Evolutionary conservation across 805 yeast genomes (phyloP).

Genomic region (Millerago galiae): DNA sequence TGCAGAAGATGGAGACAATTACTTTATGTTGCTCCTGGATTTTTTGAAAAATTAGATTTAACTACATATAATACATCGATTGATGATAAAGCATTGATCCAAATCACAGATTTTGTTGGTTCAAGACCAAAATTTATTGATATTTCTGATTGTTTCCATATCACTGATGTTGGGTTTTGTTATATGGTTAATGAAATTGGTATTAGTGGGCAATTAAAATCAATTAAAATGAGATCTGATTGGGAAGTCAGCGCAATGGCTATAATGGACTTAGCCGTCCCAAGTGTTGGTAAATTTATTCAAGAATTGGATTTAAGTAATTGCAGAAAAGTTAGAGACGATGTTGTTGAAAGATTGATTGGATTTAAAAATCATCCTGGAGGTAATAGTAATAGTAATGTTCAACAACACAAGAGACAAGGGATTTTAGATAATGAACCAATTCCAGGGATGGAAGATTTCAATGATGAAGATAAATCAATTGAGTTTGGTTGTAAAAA

Average conservation of each 20-base stretch:
- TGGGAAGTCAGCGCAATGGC: constrained; percentile 83
- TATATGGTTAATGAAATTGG: constrained; percentile 68
- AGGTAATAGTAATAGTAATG: constrained; percentile 1
- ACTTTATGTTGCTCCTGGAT: constrained; percentile 46
- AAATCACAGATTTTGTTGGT: constrained; percentile 65
- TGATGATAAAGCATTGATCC: constrained; percentile 48
- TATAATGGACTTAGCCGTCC: constrained; percentile 68
- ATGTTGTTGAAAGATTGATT: constrained; percentile 60
- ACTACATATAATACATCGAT: constrained; percentile 56
- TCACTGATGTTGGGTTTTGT: constrained; percentile 70
- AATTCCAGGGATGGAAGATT: constrained; percentile 26
- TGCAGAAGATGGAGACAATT: constrained; percentile 67
- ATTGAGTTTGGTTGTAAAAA: constrained; percentile 49
- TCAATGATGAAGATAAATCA: constrained; percentile 3
- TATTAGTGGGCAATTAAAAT: constrained; percentile 49
- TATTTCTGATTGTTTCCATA: constrained; percentile 68
- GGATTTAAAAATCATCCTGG: constrained; percentile 38
- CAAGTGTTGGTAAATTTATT: constrained; percentile 53
- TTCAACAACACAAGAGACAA: neutral
- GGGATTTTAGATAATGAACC: constrained; percentile 18
- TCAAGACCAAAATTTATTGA: constrained; percentile 55
- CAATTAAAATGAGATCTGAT: constrained; percentile 55
- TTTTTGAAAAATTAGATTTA: constrained; percentile 48
- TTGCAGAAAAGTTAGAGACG: constrained; percentile 68
- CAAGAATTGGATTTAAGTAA: constrained; percentile 62